phyloP scores from a whole-genome alignment of 2,329 filamentous ascomycete genomes.

The Sclerotinia borealis region DNA sequence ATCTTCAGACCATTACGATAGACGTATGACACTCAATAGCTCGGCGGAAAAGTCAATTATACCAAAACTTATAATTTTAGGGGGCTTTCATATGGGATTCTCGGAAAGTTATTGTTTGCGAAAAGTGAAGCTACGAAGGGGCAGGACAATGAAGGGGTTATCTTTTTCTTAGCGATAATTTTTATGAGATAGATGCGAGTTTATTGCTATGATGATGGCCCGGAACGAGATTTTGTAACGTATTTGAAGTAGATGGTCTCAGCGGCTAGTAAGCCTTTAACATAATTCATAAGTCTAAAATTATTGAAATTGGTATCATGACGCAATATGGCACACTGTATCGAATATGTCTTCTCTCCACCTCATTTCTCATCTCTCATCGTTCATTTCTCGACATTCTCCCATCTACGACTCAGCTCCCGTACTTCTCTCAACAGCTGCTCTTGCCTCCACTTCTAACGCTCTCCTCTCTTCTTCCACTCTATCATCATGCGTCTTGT shows the following conservation, averaged over 20 bases:
- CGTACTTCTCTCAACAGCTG: slow-evolving; percentile 19
- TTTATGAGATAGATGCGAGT: not conserved
- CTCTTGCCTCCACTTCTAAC: slow-evolving; percentile 19
- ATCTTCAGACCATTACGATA: too few species aligned
- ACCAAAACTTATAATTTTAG: not conserved
- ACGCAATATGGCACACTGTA: not conserved
- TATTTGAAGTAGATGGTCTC: not conserved
- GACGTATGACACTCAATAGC: too few species aligned
- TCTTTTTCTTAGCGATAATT: not conserved
- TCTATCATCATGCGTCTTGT: slow-evolving; percentile 28
- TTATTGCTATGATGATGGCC: not conserved
- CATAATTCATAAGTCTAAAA: not conserved
- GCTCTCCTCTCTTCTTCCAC: slow-evolving; percentile 19
- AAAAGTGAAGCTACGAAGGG: not conserved
- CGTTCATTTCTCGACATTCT: too few species aligned
- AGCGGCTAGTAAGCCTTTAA: not conserved
- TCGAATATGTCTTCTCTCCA: not conserved
- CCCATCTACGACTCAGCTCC: slow-evolving; percentile 1
- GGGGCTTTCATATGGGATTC: too few species aligned
- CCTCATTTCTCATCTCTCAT: not conserved
- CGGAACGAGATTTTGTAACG: not conserved
- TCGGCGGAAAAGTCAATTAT: too few species aligned
- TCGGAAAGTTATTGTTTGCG: not conserved
- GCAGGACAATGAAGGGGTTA: not conserved
- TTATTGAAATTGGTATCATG: not conserved